Conservation (phyloP, 306 rosid genomes). For the Datisca glomerata region DNA sequence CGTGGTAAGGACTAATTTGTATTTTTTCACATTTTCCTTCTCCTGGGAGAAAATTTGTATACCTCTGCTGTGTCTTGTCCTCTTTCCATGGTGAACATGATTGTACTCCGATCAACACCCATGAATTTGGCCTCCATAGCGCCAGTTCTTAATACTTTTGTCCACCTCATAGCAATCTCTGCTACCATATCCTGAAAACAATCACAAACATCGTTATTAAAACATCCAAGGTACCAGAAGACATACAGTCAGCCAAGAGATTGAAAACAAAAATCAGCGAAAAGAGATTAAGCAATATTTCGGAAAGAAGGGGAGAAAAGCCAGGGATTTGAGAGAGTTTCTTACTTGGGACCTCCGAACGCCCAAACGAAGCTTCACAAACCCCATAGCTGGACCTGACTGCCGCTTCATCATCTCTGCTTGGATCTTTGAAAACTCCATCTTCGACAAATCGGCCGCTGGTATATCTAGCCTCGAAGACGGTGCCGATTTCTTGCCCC, state of each 20-base stretch:
- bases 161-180: constrained; percentile 78
- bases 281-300: background rate
- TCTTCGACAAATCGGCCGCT: constrained; percentile 39
- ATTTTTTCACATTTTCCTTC: no score
- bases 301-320: background rate
- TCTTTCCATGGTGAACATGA: constrained; percentile 79
- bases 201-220: background rate
- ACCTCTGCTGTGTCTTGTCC: constrained; percentile 71
- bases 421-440: constrained; percentile 67
- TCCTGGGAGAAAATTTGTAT: constrained; percentile 6
- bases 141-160: constrained; percentile 68
- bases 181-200: constrained; percentile 51
- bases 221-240: no score
- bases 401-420: constrained; percentile 67
- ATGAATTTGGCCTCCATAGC: constrained; percentile 55
- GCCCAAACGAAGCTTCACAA: constrained; percentile 74
- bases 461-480: constrained; percentile 19
- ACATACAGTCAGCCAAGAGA: no score
- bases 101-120: constrained; percentile 68
- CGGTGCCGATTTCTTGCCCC: constrained; percentile 66
- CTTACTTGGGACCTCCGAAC: constrained; percentile 47
- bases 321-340: background rate
- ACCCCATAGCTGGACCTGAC: constrained; percentile 57
- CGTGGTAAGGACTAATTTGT: no score
- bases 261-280: background rate